Conservation (phyloP, 2,329 filamentous ascomycete species). For the Colletotrichum destructivum region DNA sequence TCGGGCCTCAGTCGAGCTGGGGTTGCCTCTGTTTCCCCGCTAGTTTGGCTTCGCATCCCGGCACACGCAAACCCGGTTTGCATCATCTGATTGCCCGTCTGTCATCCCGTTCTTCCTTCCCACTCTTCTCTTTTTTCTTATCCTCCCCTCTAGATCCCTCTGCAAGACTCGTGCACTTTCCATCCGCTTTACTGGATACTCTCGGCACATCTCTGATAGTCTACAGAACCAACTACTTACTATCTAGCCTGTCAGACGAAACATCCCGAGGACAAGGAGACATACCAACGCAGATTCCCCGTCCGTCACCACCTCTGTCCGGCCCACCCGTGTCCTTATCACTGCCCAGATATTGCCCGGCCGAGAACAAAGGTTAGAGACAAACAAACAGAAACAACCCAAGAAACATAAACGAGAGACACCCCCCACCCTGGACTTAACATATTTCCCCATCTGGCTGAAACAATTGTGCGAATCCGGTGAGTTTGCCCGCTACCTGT, state of each 20-base stretch:
- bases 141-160: neutral
- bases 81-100: constrained; percentile 38
- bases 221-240: neutral
- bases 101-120: constrained; percentile 22
- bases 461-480: constrained; percentile 34
- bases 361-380: constrained; percentile 25
- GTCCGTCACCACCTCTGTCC: neutral
- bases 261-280: neutral
- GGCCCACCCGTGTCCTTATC: neutral
- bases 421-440: constrained; percentile 1
- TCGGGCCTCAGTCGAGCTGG: constrained; percentile 12
- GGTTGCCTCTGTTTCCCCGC: constrained; percentile 18
- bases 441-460: constrained; percentile 9
- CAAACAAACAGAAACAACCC: constrained; percentile 21
- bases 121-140: neutral
- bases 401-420: constrained; percentile 34
- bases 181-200: neutral
- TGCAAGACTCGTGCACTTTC: neutral
- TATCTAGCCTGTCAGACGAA: neutral
- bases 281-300: neutral
- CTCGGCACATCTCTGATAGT: neutral
- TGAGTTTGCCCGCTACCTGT: constrained; percentile 16
- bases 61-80: constrained; percentile 27
- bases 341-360: constrained; percentile 6
- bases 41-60: constrained; percentile 34